Evolutionary conservation across 768 basidiomycete genomes (phyloP).

Genomic region (Lactarius sanguifluus): DNA sequence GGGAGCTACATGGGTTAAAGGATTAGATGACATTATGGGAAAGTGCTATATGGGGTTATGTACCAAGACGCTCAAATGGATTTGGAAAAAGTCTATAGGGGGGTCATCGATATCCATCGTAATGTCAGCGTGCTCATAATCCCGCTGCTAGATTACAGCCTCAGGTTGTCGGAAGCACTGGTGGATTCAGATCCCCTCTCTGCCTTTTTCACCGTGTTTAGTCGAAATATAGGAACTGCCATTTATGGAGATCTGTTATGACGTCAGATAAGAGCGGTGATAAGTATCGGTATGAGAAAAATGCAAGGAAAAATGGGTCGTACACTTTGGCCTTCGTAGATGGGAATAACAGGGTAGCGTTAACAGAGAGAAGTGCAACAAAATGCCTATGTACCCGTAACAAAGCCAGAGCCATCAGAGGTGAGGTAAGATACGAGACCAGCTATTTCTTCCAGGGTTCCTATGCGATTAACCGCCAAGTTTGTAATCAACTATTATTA

Average conservation of each 20-base stretch:
- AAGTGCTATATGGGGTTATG: too few species aligned
- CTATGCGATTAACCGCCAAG: constrained; percentile 14
- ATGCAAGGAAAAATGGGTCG: too few species aligned
- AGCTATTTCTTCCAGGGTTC: constrained; percentile 27
- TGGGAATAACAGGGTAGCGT: not conserved
- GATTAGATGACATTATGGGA: too few species aligned
- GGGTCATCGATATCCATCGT: too few species aligned
- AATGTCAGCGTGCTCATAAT: not conserved
- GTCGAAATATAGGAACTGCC: constrained; percentile 15
- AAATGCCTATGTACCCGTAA: constrained; percentile 24
- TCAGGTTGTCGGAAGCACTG: not conserved
- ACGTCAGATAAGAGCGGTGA: not conserved
- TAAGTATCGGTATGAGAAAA: not conserved
- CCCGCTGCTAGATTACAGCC: not conserved
- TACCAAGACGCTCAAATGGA: too few species aligned
- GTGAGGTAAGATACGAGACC: constrained; percentile 29
- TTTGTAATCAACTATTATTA: not conserved
- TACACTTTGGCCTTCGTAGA: constrained; percentile 23
- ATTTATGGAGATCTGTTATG: constrained; percentile 12
- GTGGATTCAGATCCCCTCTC: not conserved
- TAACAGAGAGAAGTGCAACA: not conserved
- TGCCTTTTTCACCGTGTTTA: not conserved
- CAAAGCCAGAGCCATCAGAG: constrained; percentile 23
- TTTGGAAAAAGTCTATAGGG: too few species aligned
- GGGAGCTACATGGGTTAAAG: too few species aligned